Evolutionary conservation across 768 basidiomycete species (phyloP).

Genomic region (Psilocybe cubensis): DNA sequence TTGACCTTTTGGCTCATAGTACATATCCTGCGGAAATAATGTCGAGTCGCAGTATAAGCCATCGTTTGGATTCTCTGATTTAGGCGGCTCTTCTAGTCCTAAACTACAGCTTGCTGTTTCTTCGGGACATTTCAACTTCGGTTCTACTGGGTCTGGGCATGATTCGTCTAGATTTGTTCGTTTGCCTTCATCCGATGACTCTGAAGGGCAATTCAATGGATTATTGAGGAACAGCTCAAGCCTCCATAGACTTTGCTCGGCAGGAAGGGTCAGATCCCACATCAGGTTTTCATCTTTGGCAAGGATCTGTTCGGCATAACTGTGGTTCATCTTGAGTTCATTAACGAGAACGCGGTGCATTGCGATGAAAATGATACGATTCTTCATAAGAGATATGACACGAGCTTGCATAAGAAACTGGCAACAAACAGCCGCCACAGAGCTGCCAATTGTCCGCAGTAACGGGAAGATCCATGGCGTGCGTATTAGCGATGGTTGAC

Average conservation of each 20-base stretch:
- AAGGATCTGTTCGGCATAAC: neutral
- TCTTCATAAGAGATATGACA: neutral
- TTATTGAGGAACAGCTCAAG: neutral
- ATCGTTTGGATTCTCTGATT: no score
- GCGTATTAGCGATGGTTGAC: neutral
- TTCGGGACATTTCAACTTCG: no score
- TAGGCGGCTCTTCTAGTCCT: no score
- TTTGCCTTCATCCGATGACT: no score
- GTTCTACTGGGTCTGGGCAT: no score
- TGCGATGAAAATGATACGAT: neutral
- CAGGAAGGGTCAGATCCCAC: neutral
- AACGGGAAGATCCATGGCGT: neutral
- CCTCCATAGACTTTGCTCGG: neutral
- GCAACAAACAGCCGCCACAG: neutral
- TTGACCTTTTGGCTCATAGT: no score
- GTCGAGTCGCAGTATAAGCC: no score
- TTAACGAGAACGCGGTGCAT: neutral
- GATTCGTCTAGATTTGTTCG: neutral
- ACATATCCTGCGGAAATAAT: no score
- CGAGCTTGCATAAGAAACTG: conserved; percentile 2
- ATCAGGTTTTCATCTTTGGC: neutral
- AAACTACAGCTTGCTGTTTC: no score
- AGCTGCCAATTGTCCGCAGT: neutral
- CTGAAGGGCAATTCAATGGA: neutral
- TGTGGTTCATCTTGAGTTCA: neutral